Conservation (phyloP, 306 rosid genomes). For the Lagenaria siceraria region DNA sequence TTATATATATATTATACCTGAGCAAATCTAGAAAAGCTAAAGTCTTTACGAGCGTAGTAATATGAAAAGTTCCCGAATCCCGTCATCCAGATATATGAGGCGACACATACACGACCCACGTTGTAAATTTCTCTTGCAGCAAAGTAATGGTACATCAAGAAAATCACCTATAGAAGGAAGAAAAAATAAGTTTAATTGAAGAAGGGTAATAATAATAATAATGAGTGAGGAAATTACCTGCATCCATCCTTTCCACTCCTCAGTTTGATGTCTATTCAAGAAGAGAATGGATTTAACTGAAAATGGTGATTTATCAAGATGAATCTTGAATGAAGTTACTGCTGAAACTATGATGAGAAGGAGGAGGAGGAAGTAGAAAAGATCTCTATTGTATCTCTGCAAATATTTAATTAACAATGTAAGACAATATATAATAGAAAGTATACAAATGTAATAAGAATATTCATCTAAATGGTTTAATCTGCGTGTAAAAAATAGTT, state of each 20-base stretch:
- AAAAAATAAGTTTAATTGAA: neutral
- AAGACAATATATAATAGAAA: neutral
- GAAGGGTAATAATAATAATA: neutral
- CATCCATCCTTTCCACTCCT: conserved; percentile 99
- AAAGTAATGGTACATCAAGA: conserved; percentile 90
- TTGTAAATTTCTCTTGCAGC: conserved; percentile 78
- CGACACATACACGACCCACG: conserved; percentile 63
- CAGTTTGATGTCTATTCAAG: conserved; percentile 94
- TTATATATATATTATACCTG: conserved; percentile 32
- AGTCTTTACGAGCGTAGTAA: conserved; percentile 88
- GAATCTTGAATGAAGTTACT: conserved; percentile 62
- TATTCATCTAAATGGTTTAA: no score
- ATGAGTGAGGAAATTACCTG: conserved; percentile 39
- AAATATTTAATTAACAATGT: neutral
- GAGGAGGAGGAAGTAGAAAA: conserved; percentile 61
- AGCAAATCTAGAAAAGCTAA: conserved; percentile 74
- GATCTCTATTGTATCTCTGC: conserved; percentile 91
- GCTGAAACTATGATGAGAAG: conserved; percentile 90
- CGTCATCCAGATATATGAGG: conserved; percentile 97
- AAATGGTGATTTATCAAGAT: conserved; percentile 67
- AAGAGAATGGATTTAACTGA: conserved; percentile 72
- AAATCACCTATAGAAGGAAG: conserved; percentile 45
- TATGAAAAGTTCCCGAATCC: conserved; percentile 95
- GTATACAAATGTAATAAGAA: neutral
- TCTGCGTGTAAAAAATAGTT: no score